A percentile compares a stretch with the other conserved stretches of the same genome.
phyloP scores from a whole-genome alignment of 495 filamentous ascomycete species.

The Penicillium waksmanii region DNA sequence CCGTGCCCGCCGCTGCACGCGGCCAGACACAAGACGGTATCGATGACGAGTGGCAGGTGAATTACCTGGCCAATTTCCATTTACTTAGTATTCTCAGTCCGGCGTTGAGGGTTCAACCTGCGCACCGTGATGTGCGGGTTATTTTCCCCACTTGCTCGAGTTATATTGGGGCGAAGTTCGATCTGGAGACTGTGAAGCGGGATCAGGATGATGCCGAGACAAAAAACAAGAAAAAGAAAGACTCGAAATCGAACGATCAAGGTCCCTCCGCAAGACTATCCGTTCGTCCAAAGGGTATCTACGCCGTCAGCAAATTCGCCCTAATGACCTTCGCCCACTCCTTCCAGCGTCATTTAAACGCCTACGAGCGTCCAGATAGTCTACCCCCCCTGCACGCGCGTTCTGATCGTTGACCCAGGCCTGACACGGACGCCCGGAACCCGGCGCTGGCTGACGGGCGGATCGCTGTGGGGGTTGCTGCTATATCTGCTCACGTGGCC shows the following conservation, averaged over 20 bases:
- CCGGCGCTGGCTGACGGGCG: slow-evolving; percentile 81
- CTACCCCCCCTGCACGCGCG: slow-evolving; percentile 74
- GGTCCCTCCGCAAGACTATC: slow-evolving; percentile 7
- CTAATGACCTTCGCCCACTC: slow-evolving; percentile 84
- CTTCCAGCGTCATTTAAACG: slow-evolving; percentile 85
- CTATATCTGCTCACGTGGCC: slow-evolving; percentile 79
- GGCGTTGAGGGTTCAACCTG: slow-evolving; percentile 83
- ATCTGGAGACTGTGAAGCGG: slow-evolving; percentile 50
- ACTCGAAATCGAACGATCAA: slow-evolving; percentile 7
- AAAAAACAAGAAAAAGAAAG: slow-evolving; percentile 32
- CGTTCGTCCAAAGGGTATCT: slow-evolving; percentile 46
- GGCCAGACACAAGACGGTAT: slow-evolving; percentile 72
- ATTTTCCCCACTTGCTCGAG: slow-evolving; percentile 84
- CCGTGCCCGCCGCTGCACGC: slow-evolving; percentile 60
- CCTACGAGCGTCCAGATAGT: slow-evolving; percentile 80
- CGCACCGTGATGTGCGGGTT: slow-evolving; percentile 90
- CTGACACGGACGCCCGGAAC: slow-evolving; percentile 82
- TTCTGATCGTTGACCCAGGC: slow-evolving; percentile 86
- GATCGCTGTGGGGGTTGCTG: slow-evolving; percentile 78
- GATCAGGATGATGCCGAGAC: slow-evolving; percentile 23
- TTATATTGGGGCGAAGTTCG: slow-evolving; percentile 72
- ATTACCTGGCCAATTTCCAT: slow-evolving; percentile 96
- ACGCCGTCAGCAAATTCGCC: slow-evolving; percentile 86
- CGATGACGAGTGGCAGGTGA: slow-evolving; percentile 89
- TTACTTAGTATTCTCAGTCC: slow-evolving; percentile 88